phyloP scores from a whole-genome alignment of 768 basidiomycete species.

The Tulasnella sp. region DNA sequence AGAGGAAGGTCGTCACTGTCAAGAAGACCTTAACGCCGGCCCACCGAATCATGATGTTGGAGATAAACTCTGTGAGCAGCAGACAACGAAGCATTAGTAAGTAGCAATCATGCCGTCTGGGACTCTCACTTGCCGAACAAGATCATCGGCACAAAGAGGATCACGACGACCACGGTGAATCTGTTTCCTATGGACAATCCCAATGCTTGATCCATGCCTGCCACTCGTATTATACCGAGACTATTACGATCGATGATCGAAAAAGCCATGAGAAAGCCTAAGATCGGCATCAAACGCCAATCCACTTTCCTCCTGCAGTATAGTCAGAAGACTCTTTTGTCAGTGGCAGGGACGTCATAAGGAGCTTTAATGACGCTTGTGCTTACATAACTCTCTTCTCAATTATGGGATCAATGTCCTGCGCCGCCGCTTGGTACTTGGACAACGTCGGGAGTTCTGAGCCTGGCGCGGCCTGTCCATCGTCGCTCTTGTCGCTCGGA shows the following conservation, averaged over 20 bases:
- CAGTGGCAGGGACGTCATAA: neutral
- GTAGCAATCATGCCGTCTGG: neutral
- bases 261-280: neutral
- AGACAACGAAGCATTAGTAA: neutral
- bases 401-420: neutral
- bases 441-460: too few species aligned
- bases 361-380: neutral
- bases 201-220: neutral
- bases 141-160: conserved; percentile 11
- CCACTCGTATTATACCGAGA: neutral
- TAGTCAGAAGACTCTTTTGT: neutral
- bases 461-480: too few species aligned
- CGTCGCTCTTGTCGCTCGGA: too few species aligned
- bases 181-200: neutral
- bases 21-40: neutral
- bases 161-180: neutral
- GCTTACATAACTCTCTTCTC: neutral
- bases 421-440: too few species aligned
- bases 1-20: neutral
- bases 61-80: neutral
- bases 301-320: conserved; percentile 5
- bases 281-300: neutral
- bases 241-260: conserved; percentile 2
- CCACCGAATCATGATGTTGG: neutral
- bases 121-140: neutral